phyloP scores from a whole-genome alignment of 2,329 filamentous ascomycete species.

The Ophiocordyceps polyrhachis-furcata region DNA sequence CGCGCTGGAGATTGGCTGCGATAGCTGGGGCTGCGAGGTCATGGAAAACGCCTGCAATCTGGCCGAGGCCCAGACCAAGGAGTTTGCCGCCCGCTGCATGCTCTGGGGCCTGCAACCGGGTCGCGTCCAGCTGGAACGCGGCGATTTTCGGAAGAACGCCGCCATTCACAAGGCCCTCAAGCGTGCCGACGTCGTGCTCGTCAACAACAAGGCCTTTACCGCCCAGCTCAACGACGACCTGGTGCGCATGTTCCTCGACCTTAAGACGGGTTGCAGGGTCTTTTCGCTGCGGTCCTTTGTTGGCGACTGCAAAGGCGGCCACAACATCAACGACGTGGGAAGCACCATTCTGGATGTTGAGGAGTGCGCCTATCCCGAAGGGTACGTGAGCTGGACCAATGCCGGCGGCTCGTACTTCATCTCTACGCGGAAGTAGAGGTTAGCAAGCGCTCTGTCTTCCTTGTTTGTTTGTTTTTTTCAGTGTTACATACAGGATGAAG shows the following conservation, averaged over 20 bases:
- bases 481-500: conserved; percentile 6
- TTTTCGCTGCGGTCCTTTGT: conserved; percentile 88
- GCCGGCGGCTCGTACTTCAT: conserved; percentile 75
- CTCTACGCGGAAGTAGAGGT: conserved; percentile 49
- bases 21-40: conserved; percentile 92
- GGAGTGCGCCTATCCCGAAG: conserved; percentile 39
- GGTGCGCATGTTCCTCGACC: conserved; percentile 76
- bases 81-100: conserved; percentile 69
- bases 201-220: conserved; percentile 96
- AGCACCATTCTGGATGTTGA: conserved; percentile 66
- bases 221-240: conserved; percentile 71
- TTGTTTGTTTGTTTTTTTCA: conserved; percentile 1
- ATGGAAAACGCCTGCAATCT: conserved; percentile 80
- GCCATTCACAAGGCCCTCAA: conserved; percentile 56
- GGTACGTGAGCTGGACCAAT: conserved; percentile 84
- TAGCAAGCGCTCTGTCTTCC: conserved; percentile 12
- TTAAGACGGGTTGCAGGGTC: conserved; percentile 79
- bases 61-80: conserved; percentile 59
- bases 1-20: conserved; percentile 79
- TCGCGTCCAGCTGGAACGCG: conserved; percentile 58
- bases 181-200: conserved; percentile 82
- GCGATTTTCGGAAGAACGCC: conserved; percentile 63
- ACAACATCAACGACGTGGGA: conserved; percentile 62
- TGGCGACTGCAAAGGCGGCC: conserved; percentile 54
- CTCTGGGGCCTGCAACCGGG: conserved; percentile 80